Base-by-base conservation (phyloP, 192 early-diverging fungal genomes). In the Entomortierella parvispora region DNA sequence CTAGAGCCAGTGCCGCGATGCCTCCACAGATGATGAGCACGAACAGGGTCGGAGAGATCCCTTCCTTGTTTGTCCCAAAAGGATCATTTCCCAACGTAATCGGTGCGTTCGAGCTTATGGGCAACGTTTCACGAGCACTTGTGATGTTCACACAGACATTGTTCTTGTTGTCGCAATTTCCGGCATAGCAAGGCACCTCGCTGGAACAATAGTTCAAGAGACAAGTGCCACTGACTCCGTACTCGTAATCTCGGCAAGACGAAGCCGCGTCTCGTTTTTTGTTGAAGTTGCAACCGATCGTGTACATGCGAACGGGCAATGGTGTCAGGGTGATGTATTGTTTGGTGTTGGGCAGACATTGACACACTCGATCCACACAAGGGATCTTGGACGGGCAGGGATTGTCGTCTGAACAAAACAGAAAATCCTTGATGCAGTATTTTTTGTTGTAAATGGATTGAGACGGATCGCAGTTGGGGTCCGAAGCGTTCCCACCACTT, bases 401-500 rank as follows among this genome's bases (percentile, higher is more conserved):
- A 26, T 77, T 77, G 37, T 77, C 74, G 40, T 77, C 74, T 15
- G 74, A 77, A 42, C 74, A 77, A 47, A 77, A 77, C 5, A 68
- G 18, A 32, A 57, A 77, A 48, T 77, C 74, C 18, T 77, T 77
- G 65, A 77, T 53, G 47, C 74, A 77, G 17, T 34, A 64, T 25
- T 42, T 44, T 17, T 20, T 18, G 52, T 68, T 54, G 55, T 77
- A 77, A 33, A 77, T 77, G 18, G 74, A 77, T 62, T 68, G 65
- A 8, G 74, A 77, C 10, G 74, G 65, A 26, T 77, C 74, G 43
- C 74, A 77, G 54, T 57, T 58, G 17, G 54, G 74, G 12, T 46
- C 20, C 2, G 56, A 17, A 23, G 45, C 47, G 61, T 68, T 59
- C 0, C 18, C 52, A 20, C 22, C 52, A 20, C 22, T 43, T 42